Evolutionary conservation across 1,284 basidiomycete species (phyloP), one percentile per base, ranked within the genome.

Genomic region (Leccinum griseonigrum): DNA sequence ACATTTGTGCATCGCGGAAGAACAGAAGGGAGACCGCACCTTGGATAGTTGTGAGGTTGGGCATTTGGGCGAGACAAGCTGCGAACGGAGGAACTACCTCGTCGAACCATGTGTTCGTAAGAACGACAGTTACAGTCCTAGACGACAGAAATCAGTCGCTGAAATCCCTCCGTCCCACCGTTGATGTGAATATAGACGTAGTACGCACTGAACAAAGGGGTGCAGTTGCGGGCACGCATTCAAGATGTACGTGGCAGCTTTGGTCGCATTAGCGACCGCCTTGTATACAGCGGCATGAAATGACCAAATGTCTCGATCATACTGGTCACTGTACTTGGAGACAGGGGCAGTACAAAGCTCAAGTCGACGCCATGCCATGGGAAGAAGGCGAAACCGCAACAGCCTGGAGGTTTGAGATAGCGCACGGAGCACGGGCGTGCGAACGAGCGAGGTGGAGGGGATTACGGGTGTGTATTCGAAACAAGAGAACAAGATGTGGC

Each of bases 1-100:
- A n/a, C 48, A 26, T 3, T 14, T 7, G 18, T 31, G 31, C 14
- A 8, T 40, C 51, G 29, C 1, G 10, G 22, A 32, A 16, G 50
- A 52, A 14, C 18, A 48, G 3, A 48, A 53, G n/a, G 40, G 10
- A 8, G n/a, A 14, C 9, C 1, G 1, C 54, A 60, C 67, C 66
- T 64, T 76, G 69, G 8, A 78, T 66, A 3, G 73, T 73, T 52
- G 72, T 67, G 11, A 78, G 68, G 58, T 75, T 76, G 10, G 77
- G 76, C 3, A 77, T 60, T 11, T 59, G 60, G 5, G 67, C 63
- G 10, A 78, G 69, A 59, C 71, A 75, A 10, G 62, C 57, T 18
- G 71, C 72, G 43, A 79, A 73, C 7, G 67, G 64, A 2, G 73
- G 66, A 7, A 76, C 62, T 18, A 75, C 68, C 2, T 68, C 64